Conservation (phyloP, 768 basidiomycete genomes). For the Lentinula raphanica region DNA sequence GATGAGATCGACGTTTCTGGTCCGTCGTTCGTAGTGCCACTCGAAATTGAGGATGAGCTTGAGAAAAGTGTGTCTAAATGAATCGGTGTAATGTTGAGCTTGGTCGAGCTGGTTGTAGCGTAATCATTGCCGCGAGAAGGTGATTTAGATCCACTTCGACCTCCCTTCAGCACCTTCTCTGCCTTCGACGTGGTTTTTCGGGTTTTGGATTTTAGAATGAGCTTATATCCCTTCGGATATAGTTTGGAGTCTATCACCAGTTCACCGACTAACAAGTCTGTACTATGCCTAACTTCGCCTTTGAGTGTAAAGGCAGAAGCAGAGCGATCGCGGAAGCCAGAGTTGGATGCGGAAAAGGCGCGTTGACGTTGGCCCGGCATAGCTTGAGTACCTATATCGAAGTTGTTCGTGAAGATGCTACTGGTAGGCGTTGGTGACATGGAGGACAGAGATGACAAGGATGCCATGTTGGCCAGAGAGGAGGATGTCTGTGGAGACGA, state of each 20-base stretch:
- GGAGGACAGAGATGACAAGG: constrained; percentile 5
- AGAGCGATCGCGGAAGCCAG: constrained; percentile 28
- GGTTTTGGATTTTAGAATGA: constrained; percentile 31
- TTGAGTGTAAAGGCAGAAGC: constrained; percentile 59
- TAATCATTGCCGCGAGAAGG: neutral
- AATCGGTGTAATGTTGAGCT: neutral
- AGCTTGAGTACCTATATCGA: neutral
- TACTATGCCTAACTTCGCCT: constrained; percentile 54
- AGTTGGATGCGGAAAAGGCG: neutral
- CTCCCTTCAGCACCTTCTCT: neutral
- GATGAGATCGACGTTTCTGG: neutral
- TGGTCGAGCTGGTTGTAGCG: neutral
- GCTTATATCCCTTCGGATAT: constrained; percentile 71
- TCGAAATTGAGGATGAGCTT: neutral
- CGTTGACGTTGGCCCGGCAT: neutral
- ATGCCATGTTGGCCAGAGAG: neutral
- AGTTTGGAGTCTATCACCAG: constrained; percentile 76
- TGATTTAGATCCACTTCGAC: neutral
- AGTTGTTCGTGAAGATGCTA: constrained; percentile 5
- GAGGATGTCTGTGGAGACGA: constrained; percentile 4
- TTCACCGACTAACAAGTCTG: constrained; percentile 74
- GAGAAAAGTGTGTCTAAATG: constrained; percentile 2
- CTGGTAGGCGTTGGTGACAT: neutral
- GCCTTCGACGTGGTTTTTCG: neutral
- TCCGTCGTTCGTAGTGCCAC: neutral